Conservation (phyloP, 2,329 filamentous ascomycete genomes). For the Curvularia sp. region DNA sequence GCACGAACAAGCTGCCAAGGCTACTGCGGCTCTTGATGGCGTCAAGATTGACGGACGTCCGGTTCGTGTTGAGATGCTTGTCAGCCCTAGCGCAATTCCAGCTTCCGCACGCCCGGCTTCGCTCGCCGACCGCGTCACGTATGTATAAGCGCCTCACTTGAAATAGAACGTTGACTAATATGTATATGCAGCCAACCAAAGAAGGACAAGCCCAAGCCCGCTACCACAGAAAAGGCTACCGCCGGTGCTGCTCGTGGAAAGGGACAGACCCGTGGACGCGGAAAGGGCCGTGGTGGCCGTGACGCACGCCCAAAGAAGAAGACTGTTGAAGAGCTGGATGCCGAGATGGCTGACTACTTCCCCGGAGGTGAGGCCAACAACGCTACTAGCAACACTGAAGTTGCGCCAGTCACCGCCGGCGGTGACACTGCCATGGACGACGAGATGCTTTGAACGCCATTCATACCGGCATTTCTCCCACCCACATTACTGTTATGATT, state of each 20-base stretch:
- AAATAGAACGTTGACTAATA: conserved; percentile 12
- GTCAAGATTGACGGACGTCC: conserved; percentile 87
- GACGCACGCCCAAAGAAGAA: conserved; percentile 78
- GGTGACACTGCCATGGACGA: conserved; percentile 51
- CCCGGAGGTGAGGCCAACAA: conserved; percentile 56
- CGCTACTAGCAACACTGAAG: conserved; percentile 52
- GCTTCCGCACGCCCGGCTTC: conserved; percentile 70
- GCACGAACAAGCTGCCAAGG: conserved; percentile 81
- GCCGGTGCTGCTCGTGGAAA: conserved; percentile 53
- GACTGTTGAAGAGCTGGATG: conserved; percentile 93
- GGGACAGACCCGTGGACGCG: conserved; percentile 53
- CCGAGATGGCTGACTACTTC: conserved; percentile 98
- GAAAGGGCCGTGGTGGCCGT: conserved; percentile 55
- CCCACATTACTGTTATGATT: conserved; percentile 13
- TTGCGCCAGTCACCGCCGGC: conserved; percentile 53
- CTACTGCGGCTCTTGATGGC: conserved; percentile 83
- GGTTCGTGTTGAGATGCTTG: conserved; percentile 95
- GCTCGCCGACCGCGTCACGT: conserved; percentile 84
- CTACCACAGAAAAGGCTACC: conserved; percentile 74
- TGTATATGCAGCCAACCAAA: conserved; percentile 65
- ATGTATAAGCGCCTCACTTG: conserved; percentile 49
- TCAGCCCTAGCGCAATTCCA: conserved; percentile 76
- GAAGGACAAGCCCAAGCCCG: conserved; percentile 69
- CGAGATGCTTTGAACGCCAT: conserved; percentile 45
- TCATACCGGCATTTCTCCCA: conserved; percentile 2